Conservation (phyloP, 495 filamentous ascomycete genomes). For the Pyrenula aspistea region DNA sequence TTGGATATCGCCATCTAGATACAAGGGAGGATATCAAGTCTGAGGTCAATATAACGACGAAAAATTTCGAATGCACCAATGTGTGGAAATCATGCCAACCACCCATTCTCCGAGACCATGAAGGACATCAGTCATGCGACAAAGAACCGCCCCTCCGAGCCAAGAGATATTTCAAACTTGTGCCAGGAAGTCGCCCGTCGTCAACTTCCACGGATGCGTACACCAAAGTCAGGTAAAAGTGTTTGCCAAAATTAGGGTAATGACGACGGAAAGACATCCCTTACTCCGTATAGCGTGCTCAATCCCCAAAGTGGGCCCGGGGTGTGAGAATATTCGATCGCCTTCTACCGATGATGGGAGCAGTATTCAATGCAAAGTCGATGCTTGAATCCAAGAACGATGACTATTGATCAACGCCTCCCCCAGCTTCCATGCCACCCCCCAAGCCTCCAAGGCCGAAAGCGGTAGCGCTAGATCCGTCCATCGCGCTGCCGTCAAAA, state of each 20-base stretch:
- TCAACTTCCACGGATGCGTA: no score
- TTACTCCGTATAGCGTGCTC: not conserved
- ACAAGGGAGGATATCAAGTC: not conserved
- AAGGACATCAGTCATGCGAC: no score
- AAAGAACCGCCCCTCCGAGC: no score
- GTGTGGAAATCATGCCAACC: not conserved
- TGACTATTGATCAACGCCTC: not conserved
- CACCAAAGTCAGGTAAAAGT: no score
- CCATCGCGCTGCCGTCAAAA: not conserved
- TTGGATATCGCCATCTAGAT: no score
- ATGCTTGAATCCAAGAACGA: not conserved
- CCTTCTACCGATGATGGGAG: no score
- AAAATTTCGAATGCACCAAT: not conserved
- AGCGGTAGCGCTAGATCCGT: not conserved
- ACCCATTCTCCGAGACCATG: not conserved
- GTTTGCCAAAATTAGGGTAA: no score
- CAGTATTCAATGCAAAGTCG: not conserved
- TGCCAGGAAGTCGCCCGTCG: no score
- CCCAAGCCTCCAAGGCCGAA: not conserved
- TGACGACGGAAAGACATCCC: not conserved
- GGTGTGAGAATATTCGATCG: not conserved
- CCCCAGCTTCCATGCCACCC: not conserved
- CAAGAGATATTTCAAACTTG: no score
- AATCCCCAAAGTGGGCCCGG: not conserved
- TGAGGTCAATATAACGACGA: not conserved